These are phyloP conservation scores for Aspergillus sp. DNA, from an alignment of 2,329 filamentous ascomycete species.

Conservation along the genomic window DNA sequence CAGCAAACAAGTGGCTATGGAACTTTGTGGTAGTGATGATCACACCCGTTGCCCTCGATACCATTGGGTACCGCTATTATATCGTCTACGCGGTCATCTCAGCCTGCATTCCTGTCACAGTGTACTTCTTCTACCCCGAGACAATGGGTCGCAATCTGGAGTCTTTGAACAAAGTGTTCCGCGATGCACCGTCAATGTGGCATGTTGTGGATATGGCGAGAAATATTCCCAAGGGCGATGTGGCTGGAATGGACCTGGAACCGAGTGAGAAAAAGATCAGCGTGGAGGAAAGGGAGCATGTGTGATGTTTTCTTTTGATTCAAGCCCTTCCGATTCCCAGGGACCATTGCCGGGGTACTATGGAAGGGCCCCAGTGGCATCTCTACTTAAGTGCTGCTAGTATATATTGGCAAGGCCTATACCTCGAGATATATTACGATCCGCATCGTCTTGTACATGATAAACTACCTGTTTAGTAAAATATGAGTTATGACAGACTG, in stretches of 20 bases:
- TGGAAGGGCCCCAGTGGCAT: too few relatives aligned
- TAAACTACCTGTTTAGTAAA: too few relatives aligned
- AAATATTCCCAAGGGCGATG: slow-evolving; percentile 1
- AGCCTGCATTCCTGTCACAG: slow-evolving; percentile 9
- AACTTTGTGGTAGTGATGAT: slow-evolving; percentile 24
- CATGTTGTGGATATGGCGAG: slow-evolving; percentile 10
- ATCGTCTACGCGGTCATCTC: slow-evolving; percentile 21
- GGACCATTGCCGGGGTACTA: too few relatives aligned
- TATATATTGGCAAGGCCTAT: too few relatives aligned
- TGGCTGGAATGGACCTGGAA: neutral
- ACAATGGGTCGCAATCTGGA: slow-evolving; percentile 22
- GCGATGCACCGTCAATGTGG: slow-evolving; percentile 15
- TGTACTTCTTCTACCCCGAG: slow-evolving; percentile 25
- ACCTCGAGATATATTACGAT: too few relatives aligned
- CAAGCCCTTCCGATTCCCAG: neutral
- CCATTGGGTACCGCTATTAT: slow-evolving; percentile 20
- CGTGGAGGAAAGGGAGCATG: neutral
- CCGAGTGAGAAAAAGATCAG: neutral
- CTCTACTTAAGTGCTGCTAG: too few relatives aligned
- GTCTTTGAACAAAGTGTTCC: slow-evolving; percentile 20
- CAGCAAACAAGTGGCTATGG: slow-evolving; percentile 11
- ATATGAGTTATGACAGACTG: too few relatives aligned
- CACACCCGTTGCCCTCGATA: slow-evolving; percentile 20
- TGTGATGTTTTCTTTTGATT: neutral
- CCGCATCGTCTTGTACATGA: too few relatives aligned